Evolutionary conservation across 2,329 filamentous ascomycete genomes (phyloP).

Genomic region (Bipolaris gigantea): DNA sequence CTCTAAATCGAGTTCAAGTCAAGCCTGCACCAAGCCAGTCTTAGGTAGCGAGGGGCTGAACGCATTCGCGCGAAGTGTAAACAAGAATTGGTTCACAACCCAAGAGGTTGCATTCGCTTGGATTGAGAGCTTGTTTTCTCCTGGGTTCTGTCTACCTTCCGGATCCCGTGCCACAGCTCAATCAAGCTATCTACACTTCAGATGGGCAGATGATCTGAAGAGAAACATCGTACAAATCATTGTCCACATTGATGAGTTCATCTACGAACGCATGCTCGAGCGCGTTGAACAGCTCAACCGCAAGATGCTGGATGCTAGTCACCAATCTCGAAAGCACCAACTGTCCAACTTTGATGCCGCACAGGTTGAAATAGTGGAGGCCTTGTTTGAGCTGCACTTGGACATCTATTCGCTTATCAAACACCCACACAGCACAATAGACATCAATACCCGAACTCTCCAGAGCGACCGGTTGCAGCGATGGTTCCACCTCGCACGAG

Average conservation of each 20-base stretch:
- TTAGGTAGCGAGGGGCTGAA: constrained; percentile 46
- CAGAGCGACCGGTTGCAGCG: constrained; percentile 63
- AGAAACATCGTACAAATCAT: constrained; percentile 57
- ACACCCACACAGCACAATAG: constrained; percentile 60
- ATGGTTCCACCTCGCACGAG: constrained; percentile 62
- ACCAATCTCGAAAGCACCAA: constrained; percentile 18
- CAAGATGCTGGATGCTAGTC: constrained; percentile 27
- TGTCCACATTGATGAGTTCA: constrained; percentile 57
- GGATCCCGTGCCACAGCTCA: constrained; percentile 18
- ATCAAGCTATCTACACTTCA: constrained; percentile 57
- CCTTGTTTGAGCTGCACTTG: constrained; percentile 67
- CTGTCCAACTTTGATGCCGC: constrained; percentile 39
- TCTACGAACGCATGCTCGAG: constrained; percentile 50
- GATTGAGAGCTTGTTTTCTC: constrained; percentile 56
- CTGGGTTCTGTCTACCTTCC: constrained; percentile 33
- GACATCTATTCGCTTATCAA: constrained; percentile 67
- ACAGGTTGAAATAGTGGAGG: constrained; percentile 58
- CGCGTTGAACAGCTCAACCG: constrained; percentile 35
- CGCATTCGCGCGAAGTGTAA: constrained; percentile 51
- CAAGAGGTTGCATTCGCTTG: constrained; percentile 59
- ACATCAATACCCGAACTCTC: constrained; percentile 52
- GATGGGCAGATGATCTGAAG: constrained; percentile 61
- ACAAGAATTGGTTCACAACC: constrained; percentile 51
- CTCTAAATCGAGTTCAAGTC: constrained; percentile 51
- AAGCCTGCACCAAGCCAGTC: constrained; percentile 44